Percentiles rank a stretch among this genome's conserved stretches.
Conservation (phyloP, 192 early-diverging fungal species). For the Gaertneriomyces sp. region DNA sequence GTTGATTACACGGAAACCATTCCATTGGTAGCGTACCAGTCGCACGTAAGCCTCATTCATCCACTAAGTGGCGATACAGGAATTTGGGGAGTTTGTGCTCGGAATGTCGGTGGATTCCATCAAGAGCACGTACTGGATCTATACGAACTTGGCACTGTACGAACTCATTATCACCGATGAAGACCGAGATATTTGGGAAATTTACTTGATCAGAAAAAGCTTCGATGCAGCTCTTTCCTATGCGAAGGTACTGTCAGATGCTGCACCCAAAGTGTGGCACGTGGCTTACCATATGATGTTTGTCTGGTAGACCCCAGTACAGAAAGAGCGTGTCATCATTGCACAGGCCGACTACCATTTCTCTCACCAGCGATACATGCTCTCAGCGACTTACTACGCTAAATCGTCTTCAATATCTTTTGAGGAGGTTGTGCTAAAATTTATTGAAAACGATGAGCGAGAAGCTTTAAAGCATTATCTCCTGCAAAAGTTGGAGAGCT, state of each 20-base stretch:
- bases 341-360: conserved; percentile 88
- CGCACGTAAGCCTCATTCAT: neutral
- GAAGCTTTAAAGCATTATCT: conserved; percentile 78
- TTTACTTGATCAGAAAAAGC: conserved; percentile 75
- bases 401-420: conserved; percentile 69
- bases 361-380: conserved; percentile 62
- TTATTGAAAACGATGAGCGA: conserved; percentile 68
- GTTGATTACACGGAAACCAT: conserved; percentile 81
- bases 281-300: conserved; percentile 2
- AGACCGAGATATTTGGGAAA: conserved; percentile 90
- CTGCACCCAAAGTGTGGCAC: conserved; percentile 8
- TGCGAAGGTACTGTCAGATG: conserved; percentile 55
- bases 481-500: conserved; percentile 64
- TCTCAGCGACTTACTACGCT: conserved; percentile 86
- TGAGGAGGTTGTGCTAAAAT: conserved; percentile 88
- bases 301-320: conserved; percentile 15
- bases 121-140: conserved; percentile 90
- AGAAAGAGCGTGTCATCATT: conserved; percentile 69
- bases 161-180: conserved; percentile 91
- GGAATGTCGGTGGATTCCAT: conserved; percentile 70
- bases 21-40: conserved; percentile 50
- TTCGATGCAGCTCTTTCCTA: conserved; percentile 80
- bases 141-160: conserved; percentile 75
- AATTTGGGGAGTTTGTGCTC: conserved; percentile 57
- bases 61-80: conserved; percentile 32